A percentile compares a stretch with the other conserved stretches of the same genome.
Conservation (phyloP, 306 rosid species). For the Ormosia emarginata region DNA sequence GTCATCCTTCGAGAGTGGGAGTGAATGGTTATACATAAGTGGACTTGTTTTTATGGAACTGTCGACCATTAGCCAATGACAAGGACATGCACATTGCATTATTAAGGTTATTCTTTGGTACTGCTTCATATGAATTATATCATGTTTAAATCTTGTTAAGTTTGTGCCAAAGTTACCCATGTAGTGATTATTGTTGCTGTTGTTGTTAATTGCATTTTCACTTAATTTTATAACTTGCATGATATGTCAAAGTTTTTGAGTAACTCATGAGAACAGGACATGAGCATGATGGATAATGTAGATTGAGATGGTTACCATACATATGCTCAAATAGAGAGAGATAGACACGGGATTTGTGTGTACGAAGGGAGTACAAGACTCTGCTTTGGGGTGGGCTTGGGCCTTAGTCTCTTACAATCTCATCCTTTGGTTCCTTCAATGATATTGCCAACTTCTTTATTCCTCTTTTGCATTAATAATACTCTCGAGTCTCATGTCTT, state of each 20-base stretch:
- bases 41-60: background rate
- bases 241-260: background rate
- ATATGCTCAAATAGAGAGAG: background rate
- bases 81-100: background rate
- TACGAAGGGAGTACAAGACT: background rate
- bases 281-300: background rate
- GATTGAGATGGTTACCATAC: background rate
- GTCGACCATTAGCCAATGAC: background rate
- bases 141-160: background rate
- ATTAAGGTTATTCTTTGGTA: background rate
- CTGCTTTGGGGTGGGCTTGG: background rate
- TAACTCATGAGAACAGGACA: background rate
- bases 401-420: background rate
- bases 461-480: constrained; percentile 9
- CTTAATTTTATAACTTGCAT: background rate
- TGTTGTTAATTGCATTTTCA: background rate
- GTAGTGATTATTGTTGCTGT: background rate
- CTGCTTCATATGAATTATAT: background rate
- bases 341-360: background rate
- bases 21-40: background rate
- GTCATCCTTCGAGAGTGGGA: background rate
- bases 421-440: background rate
- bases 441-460: background rate
- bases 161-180: background rate
- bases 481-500: background rate